phyloP scores from a whole-genome alignment of 371 early-diverging fungal species.

The Mucor circinelloides region DNA sequence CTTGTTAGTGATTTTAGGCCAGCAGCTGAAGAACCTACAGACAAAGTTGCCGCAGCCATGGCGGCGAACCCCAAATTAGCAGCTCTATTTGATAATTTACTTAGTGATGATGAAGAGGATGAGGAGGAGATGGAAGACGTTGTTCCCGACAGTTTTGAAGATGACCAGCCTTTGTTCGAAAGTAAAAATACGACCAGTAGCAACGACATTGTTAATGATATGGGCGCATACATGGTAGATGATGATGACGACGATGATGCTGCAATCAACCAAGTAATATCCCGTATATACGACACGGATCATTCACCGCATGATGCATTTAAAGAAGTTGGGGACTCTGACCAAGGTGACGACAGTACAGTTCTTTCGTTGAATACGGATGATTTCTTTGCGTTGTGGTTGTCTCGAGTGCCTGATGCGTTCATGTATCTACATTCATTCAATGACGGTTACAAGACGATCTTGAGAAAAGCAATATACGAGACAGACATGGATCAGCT shows the following conservation, averaged over 20 bases:
- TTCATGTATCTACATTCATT: conserved; percentile 41
- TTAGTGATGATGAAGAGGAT: conserved; percentile 24
- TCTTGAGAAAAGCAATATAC: conserved; percentile 46
- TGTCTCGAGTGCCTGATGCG: conserved; percentile 39
- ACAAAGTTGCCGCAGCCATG: conserved; percentile 39
- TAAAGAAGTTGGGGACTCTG: not conserved
- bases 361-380: conserved; percentile 5
- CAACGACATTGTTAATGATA: conserved; percentile 23
- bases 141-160: not conserved
- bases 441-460: conserved; percentile 45
- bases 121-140: not conserved
- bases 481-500: conserved; percentile 37
- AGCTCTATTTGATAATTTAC: conserved; percentile 23
- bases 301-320: not conserved
- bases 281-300: conserved; percentile 42
- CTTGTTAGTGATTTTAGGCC: not conserved
- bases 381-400: conserved; percentile 29
- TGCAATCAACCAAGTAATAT: conserved; percentile 56
- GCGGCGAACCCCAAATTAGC: conserved; percentile 37
- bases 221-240: conserved; percentile 51
- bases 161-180: not conserved
- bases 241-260: conserved; percentile 63
- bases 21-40: not conserved
- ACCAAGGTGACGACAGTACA: not conserved
- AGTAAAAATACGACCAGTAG: not conserved